A percentile compares a stretch with the other conserved stretches of the same genome.
Conservation (phyloP, 306 rosid genomes). For the Lotus japonicus region DNA sequence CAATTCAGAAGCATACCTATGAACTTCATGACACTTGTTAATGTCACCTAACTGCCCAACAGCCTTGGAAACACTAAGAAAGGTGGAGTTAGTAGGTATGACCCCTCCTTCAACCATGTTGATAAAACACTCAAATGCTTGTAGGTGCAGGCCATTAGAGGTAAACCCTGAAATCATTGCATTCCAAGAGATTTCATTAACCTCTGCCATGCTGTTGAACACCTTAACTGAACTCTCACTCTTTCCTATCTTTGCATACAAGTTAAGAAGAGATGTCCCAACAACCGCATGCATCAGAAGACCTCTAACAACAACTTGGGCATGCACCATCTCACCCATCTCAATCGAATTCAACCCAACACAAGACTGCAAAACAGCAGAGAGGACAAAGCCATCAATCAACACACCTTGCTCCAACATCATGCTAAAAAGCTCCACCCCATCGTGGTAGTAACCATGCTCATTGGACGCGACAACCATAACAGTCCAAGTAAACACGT, state of each 20-base stretch:
- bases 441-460: slow-evolving; percentile 40
- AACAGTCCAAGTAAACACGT: slow-evolving; percentile 65
- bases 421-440: slow-evolving; percentile 43
- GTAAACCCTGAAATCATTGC: slow-evolving; percentile 68
- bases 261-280: slow-evolving; percentile 65
- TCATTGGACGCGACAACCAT: slow-evolving; percentile 55
- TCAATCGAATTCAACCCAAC: slow-evolving; percentile 37
- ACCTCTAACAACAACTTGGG: slow-evolving; percentile 58
- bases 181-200: slow-evolving; percentile 57
- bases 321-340: slow-evolving; percentile 59
- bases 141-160: slow-evolving; percentile 35
- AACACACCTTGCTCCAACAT: slow-evolving; percentile 46
- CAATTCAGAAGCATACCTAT: slow-evolving; percentile 39
- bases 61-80: slow-evolving; percentile 59
- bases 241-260: slow-evolving; percentile 59
- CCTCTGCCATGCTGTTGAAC: slow-evolving; percentile 47
- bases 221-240: slow-evolving; percentile 47
- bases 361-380: slow-evolving; percentile 58
- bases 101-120: slow-evolving; percentile 42
- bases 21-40: slow-evolving; percentile 44
- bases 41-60: slow-evolving; percentile 43
- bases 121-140: slow-evolving; percentile 53
- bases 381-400: slow-evolving; percentile 58
- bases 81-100: slow-evolving; percentile 38
- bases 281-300: slow-evolving; percentile 47